Evolutionary conservation across 192 early-diverging fungal species (phyloP), one percentile per base, ranked within the genome.

Genomic region (Rhizophagus clarus): DNA sequence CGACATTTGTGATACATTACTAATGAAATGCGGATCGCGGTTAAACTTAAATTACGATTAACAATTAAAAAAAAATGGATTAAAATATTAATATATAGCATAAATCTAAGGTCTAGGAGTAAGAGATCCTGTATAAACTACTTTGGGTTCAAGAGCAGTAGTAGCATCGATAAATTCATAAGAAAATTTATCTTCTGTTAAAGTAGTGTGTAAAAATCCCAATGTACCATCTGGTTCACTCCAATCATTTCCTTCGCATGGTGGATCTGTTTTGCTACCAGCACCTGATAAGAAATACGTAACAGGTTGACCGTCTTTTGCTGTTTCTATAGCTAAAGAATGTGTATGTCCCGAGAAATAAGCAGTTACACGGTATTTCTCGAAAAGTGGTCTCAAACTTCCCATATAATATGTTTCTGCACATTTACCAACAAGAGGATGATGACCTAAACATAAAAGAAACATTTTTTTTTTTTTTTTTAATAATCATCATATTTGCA

Each of bases 311-410:
- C 9, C 9, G 9, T 3, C 14, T 14, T 72, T 51, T 15, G 76
- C 28, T 22, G 11, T 3, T 49, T 68, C 20, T 22, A 40, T 49
- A 49, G 68, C 76, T 68, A 78, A 49, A 28, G 47, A 26, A 47
- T 78, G 76, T 10, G 4, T n/a, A 17, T 78, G 76, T 10, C 76
- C 76, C n/a, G 42, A 31, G 24, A 78, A 78, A 67, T 78, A 78
- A 47, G 76, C 76, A 20, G 42, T 20, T 26, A 78, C 64, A 2
- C 76, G 76, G n/a, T 78, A 47, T 32, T 31, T 45, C 45, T 78
- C 63, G 15, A 78, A 68, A 15, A 78, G 17, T 7, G 45, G 31
- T 47, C 24, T 22, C 47, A 78, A 31, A 11, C 22, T 20, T 15
- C 15, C 8, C 76, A 78, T 78, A 9, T 66, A 31, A 68, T 51